Evolutionary conservation across 495 filamentous ascomycete species (phyloP).

Genomic region (Hypoxylon subgilvum): DNA sequence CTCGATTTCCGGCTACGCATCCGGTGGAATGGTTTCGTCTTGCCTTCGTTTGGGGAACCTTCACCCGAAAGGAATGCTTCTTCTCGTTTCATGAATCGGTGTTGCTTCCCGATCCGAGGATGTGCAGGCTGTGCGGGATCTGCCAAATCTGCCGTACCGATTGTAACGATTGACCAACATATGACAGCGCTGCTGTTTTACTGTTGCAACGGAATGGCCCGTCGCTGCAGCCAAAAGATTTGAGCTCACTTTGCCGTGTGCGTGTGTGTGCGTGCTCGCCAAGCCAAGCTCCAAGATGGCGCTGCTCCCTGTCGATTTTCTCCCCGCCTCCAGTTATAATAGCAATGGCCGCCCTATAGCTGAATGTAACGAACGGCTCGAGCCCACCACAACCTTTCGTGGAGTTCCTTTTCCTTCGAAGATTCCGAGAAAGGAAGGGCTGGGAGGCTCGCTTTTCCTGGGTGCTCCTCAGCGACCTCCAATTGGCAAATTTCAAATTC

Average conservation of each 20-base stretch:
- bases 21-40: slow-evolving; percentile 35
- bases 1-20: slow-evolving; percentile 25
- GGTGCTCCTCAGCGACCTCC: slow-evolving; percentile 11
- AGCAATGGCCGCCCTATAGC: slow-evolving; percentile 19
- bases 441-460: slow-evolving; percentile 4
- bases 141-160: slow-evolving; percentile 23
- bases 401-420: neutral
- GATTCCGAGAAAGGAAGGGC: slow-evolving; percentile 1
- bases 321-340: slow-evolving; percentile 10
- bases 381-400: slow-evolving; percentile 20
- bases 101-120: slow-evolving; percentile 35
- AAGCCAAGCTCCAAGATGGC: neutral
- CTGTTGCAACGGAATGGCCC: slow-evolving; percentile 34
- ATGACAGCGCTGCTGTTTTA: slow-evolving; percentile 30
- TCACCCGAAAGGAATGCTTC: slow-evolving; percentile 34
- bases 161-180: slow-evolving; percentile 27
- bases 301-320: neutral
- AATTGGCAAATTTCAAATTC: slow-evolving; percentile 28
- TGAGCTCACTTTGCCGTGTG: neutral
- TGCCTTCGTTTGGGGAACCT: slow-evolving; percentile 34
- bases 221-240: slow-evolving; percentile 16
- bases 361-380: slow-evolving; percentile 22
- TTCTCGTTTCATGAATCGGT: slow-evolving; percentile 37
- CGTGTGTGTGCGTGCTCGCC: neutral
- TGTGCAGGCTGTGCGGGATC: slow-evolving; percentile 31